Evolutionary conservation across 257 asterid species (phyloP).

Genomic region (Penstemon eatonii): DNA sequence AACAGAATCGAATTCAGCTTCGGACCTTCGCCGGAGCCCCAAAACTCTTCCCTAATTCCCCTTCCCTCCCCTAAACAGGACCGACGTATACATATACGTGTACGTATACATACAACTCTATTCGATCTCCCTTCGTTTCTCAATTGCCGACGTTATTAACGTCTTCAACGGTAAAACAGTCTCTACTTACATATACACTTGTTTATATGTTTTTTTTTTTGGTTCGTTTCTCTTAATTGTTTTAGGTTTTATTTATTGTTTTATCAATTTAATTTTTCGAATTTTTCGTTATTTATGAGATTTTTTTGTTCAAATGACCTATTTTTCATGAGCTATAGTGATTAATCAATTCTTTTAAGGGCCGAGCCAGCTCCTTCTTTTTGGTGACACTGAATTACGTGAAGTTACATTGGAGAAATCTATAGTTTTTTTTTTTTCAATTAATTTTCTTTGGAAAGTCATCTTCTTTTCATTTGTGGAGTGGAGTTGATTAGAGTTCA

Average conservation of each 20-base stretch:
- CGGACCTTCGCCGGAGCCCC: constrained; percentile 27
- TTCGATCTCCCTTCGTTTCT: constrained; percentile 31
- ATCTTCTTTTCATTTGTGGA: background rate
- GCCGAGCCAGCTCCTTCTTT: background rate
- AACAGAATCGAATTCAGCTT: constrained; percentile 17
- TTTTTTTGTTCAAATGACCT: background rate
- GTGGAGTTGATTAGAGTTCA: background rate
- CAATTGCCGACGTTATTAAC: constrained; percentile 10
- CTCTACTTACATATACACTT: background rate
- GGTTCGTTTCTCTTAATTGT: too few species aligned
- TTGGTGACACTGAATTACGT: constrained; percentile 17
- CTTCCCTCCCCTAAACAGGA: too few species aligned
- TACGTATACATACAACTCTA: constrained; percentile 7
- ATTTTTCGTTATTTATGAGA: background rate
- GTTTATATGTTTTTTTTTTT: background rate
- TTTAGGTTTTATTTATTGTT: background rate
- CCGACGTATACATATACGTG: background rate
- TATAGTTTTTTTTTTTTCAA: background rate
- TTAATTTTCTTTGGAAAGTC: too few species aligned
- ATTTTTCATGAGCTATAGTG: background rate
- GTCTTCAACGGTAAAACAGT: constrained; percentile 23
- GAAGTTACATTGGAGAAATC: constrained; percentile 16
- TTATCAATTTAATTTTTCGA: too few species aligned
- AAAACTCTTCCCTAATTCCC: constrained; percentile 21
- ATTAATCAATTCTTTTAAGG: background rate